These are phyloP conservation scores for Eucalyptus caleyi DNA, from an alignment of 345 rosid genomes.

Conservation along the genomic window DNA sequence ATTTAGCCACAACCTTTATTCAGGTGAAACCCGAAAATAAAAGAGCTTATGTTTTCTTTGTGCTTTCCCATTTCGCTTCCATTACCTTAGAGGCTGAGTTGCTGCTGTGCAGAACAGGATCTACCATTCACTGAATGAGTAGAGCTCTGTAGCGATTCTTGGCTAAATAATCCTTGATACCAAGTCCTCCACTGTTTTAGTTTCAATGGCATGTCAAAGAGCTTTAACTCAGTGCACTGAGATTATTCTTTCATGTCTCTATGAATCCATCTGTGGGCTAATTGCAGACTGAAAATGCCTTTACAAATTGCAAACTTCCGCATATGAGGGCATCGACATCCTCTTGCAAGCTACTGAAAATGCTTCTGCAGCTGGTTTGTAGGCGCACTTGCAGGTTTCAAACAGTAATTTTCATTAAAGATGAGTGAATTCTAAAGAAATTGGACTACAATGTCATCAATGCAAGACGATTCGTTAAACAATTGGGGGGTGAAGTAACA, in stretches of 20 bases:
- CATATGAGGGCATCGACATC: too few relatives aligned
- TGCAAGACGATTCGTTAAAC: not conserved
- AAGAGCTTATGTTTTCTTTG: not conserved
- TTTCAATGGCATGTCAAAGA: not conserved
- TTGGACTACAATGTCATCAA: not conserved
- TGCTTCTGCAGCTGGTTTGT: not conserved
- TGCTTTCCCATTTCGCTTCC: not conserved
- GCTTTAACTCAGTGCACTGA: too few relatives aligned
- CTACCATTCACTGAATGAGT: not conserved
- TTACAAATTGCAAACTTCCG: too few relatives aligned
- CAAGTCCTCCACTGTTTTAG: not conserved
- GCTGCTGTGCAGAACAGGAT: not conserved
- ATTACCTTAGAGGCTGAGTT: not conserved
- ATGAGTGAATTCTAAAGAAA: not conserved
- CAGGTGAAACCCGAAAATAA: not conserved
- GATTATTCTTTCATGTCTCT: too few relatives aligned
- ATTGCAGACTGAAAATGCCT: too few relatives aligned
- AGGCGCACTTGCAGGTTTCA: not conserved
- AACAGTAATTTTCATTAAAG: not conserved
- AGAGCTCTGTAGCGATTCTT: not conserved
- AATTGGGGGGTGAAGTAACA: not conserved
- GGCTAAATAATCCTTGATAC: not conserved
- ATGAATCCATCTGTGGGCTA: too few relatives aligned
- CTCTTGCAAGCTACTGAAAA: too few relatives aligned
- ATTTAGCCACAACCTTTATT: too few relatives aligned